These are phyloP conservation scores for Penicillium glabrum DNA, from an alignment of 2,329 filamentous ascomycete genomes.

Conservation along the genomic window DNA sequence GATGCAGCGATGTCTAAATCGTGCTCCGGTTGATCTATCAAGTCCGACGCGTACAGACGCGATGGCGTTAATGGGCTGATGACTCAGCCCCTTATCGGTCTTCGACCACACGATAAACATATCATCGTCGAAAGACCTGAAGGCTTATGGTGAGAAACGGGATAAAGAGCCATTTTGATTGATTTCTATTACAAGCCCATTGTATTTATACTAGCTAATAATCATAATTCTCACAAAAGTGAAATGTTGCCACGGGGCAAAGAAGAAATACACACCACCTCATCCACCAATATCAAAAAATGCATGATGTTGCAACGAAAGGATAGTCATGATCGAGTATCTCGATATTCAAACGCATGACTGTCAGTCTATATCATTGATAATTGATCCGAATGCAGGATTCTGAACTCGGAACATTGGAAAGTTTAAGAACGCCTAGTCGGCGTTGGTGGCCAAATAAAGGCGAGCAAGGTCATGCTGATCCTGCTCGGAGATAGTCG, in stretches of 20 bases:
- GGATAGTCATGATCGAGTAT: background rate
- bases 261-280: background rate
- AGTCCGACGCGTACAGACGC: constrained; percentile 38
- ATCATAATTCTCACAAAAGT: background rate
- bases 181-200: background rate
- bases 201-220: background rate
- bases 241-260: background rate
- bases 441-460: constrained; percentile 30
- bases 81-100: constrained; percentile 14
- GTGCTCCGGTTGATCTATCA: constrained; percentile 5
- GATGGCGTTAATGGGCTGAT: constrained; percentile 27
- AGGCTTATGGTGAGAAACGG: background rate
- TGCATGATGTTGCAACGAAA: background rate
- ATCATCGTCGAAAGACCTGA: background rate
- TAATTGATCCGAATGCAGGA: background rate
- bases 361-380: background rate
- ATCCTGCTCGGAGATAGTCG: constrained; percentile 36
- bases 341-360: background rate
- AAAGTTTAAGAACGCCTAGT: constrained; percentile 8
- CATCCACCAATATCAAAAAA: background rate
- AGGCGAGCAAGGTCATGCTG: constrained; percentile 34
- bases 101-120: background rate
- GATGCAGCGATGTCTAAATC: background rate
- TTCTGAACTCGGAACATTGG: background rate
- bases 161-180: background rate